Percentiles rank a stretch among this genome's conserved stretches.
phyloP scores from a whole-genome alignment of 768 basidiomycete species.

The Hygrophoropsis aurantiaca region DNA sequence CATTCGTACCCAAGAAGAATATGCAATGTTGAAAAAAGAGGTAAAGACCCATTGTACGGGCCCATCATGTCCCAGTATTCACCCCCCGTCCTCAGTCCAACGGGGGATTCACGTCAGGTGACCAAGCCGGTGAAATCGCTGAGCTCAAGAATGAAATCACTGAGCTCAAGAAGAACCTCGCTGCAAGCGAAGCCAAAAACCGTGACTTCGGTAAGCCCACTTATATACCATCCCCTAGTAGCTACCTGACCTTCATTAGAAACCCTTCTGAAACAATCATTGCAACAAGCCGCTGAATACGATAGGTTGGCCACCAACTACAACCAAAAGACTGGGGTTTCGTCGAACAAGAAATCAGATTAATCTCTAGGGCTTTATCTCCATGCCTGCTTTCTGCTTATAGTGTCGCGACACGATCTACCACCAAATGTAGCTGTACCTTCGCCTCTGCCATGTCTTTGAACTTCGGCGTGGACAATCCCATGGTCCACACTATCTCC shows the following conservation, averaged over 20 bases:
- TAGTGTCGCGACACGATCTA: not conserved
- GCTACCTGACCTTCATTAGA: conserved; percentile 37
- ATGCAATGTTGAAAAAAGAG: conserved; percentile 74
- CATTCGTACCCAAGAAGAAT: conserved; percentile 86
- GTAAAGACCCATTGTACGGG: too few relatives aligned
- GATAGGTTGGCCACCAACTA: conserved; percentile 79
- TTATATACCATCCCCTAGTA: not conserved
- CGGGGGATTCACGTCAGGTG: conserved; percentile 17
- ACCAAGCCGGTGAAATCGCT: conserved; percentile 45
- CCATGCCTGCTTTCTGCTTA: too few relatives aligned
- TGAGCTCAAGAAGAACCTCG: conserved; percentile 68
- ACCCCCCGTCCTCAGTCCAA: too few relatives aligned
- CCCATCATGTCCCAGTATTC: not conserved
- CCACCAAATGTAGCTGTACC: conserved; percentile 2
- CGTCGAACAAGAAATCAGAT: conserved; percentile 66
- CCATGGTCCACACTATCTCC: conserved; percentile 8
- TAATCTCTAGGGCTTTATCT: too few relatives aligned
- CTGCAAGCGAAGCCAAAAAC: conserved; percentile 53
- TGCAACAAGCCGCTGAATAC: conserved; percentile 76
- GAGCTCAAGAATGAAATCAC: conserved; percentile 67
- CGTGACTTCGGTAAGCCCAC: conserved; percentile 61
- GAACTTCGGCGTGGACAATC: conserved; percentile 6
- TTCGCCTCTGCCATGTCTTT: conserved; percentile 2
- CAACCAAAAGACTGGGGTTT: conserved; percentile 65
- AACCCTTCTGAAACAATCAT: conserved; percentile 79